Base-by-base conservation (phyloP, 202 grass and related monocot genomes). In the Panicum virgatum region DNA sequence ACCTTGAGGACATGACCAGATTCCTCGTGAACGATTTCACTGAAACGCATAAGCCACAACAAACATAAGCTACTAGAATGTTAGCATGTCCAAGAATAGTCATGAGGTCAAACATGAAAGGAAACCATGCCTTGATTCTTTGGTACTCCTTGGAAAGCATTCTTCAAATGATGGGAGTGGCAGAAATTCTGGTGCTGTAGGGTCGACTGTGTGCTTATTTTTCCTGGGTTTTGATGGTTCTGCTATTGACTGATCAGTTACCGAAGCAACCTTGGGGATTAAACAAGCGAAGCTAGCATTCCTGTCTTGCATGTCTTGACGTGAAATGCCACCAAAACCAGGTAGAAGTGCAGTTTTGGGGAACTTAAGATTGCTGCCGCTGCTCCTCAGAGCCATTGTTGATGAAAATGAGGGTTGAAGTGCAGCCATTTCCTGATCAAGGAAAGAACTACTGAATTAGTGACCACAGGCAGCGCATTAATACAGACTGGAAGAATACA, bases 61-160 rank as follows among this genome's bases (percentile, higher is more conserved):
- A 82, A 76, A 56, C 6, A 73, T 87, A 72, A 81, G 20, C 9
- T 62, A 70, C 48, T 47, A 43, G 6, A 76, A 84, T 56, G 1
- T 22, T 37, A 39, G 44, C 12, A 46, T 5, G 54, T 40, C 32
- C 5, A 69, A 66, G 25, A 72, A 50, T 18, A 75, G 23, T 29
- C 34, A 43, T 27, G 9, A 52, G 44, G 5, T 4, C 52, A 51
- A 83, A 48, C 4, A 1, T 59, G 73, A 90, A 76, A 43, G 68
- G 56, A 66, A 63, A 69, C n/a, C 74, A 18, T 99, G 77, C 93
- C 80, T 99, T 72, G 11, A 84, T 84, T 99, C 96, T 78, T 98
- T 98, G 20, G 92, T 98, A 58, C 96, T 98, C 60, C 90, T 88
- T 5, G 93, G 96, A 60, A 96, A 99, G 78, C 96, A 99, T 66